Percentiles rank a stretch among this genome's conserved stretches.
Evolutionary conservation across 2,329 filamentous ascomycete species (phyloP).

Genomic region (Fusarium cyanostomum): DNA sequence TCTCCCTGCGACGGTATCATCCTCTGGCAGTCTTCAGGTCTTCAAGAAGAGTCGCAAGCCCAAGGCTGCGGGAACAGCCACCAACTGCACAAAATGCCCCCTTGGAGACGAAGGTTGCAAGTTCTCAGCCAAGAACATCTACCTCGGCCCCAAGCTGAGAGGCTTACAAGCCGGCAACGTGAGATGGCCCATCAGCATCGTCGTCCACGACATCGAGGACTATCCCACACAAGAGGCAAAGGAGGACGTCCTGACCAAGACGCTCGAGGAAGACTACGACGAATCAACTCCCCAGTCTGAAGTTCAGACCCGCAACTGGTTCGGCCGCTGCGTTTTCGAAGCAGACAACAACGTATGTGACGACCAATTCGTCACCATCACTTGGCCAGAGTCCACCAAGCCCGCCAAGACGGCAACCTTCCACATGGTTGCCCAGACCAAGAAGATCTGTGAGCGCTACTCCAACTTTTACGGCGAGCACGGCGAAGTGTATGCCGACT

Average conservation of each 20-base stretch:
- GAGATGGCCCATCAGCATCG: constrained; percentile 86
- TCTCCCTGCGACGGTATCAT: constrained; percentile 78
- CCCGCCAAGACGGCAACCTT: constrained; percentile 86
- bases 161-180: constrained; percentile 72
- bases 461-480: constrained; percentile 86
- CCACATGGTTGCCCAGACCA: constrained; percentile 93
- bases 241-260: constrained; percentile 53
- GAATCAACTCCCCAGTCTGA: constrained; percentile 56
- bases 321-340: constrained; percentile 95
- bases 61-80: constrained; percentile 74
- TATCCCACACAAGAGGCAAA: constrained; percentile 59
- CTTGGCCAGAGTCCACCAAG: constrained; percentile 77
- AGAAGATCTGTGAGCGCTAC: constrained; percentile 85
- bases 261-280: constrained; percentile 64
- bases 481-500: constrained; percentile 90
- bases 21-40: constrained; percentile 78
- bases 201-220: constrained; percentile 93
- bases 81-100: constrained; percentile 84
- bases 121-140: constrained; percentile 87
- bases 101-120: constrained; percentile 76
- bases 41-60: constrained; percentile 84
- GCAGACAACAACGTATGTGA: constrained; percentile 93
- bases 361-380: constrained; percentile 88
- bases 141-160: constrained; percentile 70
- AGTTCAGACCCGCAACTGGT: constrained; percentile 73